phyloP scores from a whole-genome alignment of 768 basidiomycete species.

The Tricholoma saponaceum region DNA sequence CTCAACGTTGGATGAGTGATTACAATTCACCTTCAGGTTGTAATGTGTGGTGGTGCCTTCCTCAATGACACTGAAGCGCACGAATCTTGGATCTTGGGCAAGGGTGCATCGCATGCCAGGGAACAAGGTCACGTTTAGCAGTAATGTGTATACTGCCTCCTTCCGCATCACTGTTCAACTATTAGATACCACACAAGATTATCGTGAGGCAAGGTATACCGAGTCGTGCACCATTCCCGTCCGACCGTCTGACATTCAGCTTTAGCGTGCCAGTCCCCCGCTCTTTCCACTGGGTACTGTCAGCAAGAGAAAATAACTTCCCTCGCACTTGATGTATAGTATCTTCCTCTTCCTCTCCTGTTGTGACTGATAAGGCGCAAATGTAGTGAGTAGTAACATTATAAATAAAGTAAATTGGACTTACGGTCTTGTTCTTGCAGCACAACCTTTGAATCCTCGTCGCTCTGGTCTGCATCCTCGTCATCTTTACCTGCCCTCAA shows the following conservation, averaged over 20 bases:
- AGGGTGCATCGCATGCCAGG: conserved; percentile 69
- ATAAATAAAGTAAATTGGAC: conserved; percentile 15
- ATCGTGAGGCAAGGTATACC: conserved; percentile 35
- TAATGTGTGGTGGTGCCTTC: conserved; percentile 59
- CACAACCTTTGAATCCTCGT: conserved; percentile 47
- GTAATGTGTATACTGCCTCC: conserved; percentile 71
- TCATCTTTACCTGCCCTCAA: conserved; percentile 60
- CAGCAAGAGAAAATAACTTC: conserved; percentile 62
- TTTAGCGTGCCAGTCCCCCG: conserved; percentile 68
- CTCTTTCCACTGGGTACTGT: conserved; percentile 71
- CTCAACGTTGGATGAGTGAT: neutral
- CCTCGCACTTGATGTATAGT: conserved; percentile 74
- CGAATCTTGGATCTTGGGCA: conserved; percentile 76
- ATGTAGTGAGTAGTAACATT: neutral
- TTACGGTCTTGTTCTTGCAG: conserved; percentile 69
- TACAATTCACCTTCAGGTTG: conserved; percentile 60
- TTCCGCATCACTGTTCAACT: conserved; percentile 70
- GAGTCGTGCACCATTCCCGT: conserved; percentile 67
- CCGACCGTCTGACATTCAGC: conserved; percentile 60
- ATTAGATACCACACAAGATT: neutral
- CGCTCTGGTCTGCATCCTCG: conserved; percentile 44
- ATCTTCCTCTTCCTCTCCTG: conserved; percentile 81
- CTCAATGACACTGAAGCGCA: conserved; percentile 73
- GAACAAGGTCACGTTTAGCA: conserved; percentile 76
- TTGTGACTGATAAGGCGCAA: conserved; percentile 45